Percentiles rank a stretch among this genome's conserved stretches.
Evolutionary conservation across 106 monocot genomes (phyloP).

Genomic region (Iris macrosiphon): DNA sequence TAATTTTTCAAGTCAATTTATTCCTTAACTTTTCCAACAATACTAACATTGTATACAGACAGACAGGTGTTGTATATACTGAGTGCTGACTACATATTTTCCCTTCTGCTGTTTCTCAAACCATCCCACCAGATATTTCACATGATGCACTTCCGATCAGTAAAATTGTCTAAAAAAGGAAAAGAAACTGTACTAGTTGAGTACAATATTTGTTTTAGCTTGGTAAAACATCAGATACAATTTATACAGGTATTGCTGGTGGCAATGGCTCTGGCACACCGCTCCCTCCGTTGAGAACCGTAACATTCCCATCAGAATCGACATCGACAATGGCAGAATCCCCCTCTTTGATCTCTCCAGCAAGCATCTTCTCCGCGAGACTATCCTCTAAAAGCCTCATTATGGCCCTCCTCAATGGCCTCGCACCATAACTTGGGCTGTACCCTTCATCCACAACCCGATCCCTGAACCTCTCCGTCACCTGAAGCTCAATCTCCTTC

Average conservation of each 20-base stretch:
- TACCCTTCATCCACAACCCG: slow-evolving; percentile 71
- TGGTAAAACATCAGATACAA: no score
- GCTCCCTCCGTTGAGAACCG: slow-evolving; percentile 11
- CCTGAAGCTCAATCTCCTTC: slow-evolving; percentile 65
- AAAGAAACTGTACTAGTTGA: no score
- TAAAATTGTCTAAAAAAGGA: no score
- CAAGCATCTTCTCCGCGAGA: slow-evolving; percentile 27
- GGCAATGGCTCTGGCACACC: slow-evolving; percentile 7
- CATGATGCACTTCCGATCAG: no score
- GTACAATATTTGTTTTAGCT: no score
- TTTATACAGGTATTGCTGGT: slow-evolving; percentile 1
- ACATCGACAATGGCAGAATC: slow-evolving; percentile 26
- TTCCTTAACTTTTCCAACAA: no score
- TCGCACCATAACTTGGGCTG: slow-evolving; percentile 35
- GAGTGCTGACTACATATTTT: no score
- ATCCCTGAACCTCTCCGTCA: slow-evolving; percentile 65
- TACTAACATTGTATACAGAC: no score
- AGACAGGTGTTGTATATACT: no score
- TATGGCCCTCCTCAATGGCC: slow-evolving; percentile 24
- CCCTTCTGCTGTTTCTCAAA: no score
- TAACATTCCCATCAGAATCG: slow-evolving; percentile 21
- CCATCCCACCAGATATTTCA: no score
- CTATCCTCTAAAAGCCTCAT: slow-evolving; percentile 33
- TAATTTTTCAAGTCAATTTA: no score
- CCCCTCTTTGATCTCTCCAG: slow-evolving; percentile 25